Conservation (phyloP, 495 filamentous ascomycete genomes). For the Daldinia grandis region DNA sequence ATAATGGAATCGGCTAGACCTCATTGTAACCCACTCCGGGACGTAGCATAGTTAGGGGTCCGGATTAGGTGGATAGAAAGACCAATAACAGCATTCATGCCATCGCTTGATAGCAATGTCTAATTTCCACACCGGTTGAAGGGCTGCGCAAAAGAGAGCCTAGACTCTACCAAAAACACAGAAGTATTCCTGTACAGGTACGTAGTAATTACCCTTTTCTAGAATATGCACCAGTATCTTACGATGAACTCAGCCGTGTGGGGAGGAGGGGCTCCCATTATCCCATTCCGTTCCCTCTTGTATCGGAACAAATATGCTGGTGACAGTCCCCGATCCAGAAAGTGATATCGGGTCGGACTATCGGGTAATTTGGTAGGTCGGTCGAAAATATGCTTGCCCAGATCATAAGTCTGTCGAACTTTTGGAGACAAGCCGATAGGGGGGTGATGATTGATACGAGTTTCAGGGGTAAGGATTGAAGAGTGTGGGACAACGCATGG, state of each 20-base stretch:
- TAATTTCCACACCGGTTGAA: constrained; percentile 6
- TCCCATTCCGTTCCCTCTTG: background rate
- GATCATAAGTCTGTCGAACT: constrained; percentile 9
- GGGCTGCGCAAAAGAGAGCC: background rate
- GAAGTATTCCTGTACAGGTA: background rate
- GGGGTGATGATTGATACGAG: constrained; percentile 39
- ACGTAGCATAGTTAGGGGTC: constrained; percentile 23
- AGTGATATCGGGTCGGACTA: constrained; percentile 35
- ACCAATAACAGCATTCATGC: constrained; percentile 24
- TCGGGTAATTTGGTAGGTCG: constrained; percentile 11
- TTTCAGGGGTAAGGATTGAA: constrained; percentile 32
- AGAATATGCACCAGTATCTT: background rate
- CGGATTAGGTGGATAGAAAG: constrained; percentile 10
- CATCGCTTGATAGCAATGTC: constrained; percentile 25
- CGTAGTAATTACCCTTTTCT: constrained; percentile 7
- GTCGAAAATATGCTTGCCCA: constrained; percentile 19
- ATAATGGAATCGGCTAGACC: constrained; percentile 24
- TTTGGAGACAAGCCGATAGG: constrained; percentile 31
- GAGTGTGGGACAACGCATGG: constrained; percentile 30
- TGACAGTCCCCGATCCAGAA: constrained; percentile 29
- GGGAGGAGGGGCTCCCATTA: background rate
- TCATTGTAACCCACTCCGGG: constrained; percentile 31
- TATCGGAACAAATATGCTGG: constrained; percentile 6
- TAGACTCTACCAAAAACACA: background rate
- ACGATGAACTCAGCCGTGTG: background rate